These are phyloP conservation scores for Cutaneotrichosporon arboriforme DNA, from an alignment of 1,284 basidiomycete genomes.

Conservation along the genomic window DNA sequence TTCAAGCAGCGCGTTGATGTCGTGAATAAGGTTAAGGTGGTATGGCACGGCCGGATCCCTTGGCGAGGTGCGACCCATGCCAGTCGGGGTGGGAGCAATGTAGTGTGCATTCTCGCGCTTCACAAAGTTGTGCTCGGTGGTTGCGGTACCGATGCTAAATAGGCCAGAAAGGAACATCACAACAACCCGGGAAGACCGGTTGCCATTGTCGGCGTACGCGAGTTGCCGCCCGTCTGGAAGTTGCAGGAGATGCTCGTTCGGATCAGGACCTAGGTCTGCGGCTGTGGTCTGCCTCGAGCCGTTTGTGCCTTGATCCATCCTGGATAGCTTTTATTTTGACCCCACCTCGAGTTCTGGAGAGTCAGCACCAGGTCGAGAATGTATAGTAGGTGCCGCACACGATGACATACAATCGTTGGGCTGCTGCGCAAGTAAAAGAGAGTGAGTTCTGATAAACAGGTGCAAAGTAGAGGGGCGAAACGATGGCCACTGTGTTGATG, in stretches of 20 bases:
- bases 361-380: too few relatives aligned
- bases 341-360: too few relatives aligned
- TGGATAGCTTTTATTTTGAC: too few relatives aligned
- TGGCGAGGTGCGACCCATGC: constrained; percentile 17
- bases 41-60: constrained; percentile 31
- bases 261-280: background rate
- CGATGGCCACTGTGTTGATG: too few relatives aligned
- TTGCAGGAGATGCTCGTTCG: constrained; percentile 3
- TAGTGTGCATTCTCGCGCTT: constrained; percentile 3
- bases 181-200: background rate
- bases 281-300: background rate
- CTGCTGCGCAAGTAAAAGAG: too few relatives aligned
- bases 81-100: constrained; percentile 4
- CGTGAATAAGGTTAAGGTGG: constrained; percentile 50
- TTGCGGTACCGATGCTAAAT: background rate
- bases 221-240: constrained; percentile 3
- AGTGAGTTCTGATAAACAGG: too few relatives aligned
- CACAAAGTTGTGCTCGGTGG: background rate
- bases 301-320: too few relatives aligned
- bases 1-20: constrained; percentile 53
- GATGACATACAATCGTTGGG: too few relatives aligned
- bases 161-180: constrained; percentile 10
- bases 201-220: constrained; percentile 6
- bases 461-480: too few relatives aligned
- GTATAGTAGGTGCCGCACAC: too few relatives aligned